phyloP scores from a whole-genome alignment of 805 yeast species.

The Candida patagonica region DNA sequence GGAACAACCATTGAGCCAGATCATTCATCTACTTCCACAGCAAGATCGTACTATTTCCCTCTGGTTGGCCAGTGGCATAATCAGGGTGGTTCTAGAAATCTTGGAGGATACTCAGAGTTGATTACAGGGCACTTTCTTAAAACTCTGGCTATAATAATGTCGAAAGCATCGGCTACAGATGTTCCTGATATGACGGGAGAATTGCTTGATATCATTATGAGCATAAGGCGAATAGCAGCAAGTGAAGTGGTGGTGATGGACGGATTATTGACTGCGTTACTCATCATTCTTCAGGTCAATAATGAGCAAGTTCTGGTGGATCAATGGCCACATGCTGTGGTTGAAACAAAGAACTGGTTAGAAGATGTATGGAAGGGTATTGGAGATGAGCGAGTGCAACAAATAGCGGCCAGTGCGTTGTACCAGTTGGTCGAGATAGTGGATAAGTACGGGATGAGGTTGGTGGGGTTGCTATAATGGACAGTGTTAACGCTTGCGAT shows the following conservation, averaged over 20 bases:
- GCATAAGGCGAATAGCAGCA: conserved; percentile 11
- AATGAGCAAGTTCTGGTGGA: conserved; percentile 21
- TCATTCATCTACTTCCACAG: conserved; percentile 1
- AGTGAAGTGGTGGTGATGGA: conserved; percentile 21
- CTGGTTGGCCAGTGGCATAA: conserved; percentile 40
- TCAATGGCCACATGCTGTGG: conserved; percentile 22
- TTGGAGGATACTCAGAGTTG: conserved; percentile 45
- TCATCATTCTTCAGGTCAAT: conserved; percentile 26
- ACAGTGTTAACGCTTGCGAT: too few relatives aligned
- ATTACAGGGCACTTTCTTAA: conserved; percentile 50
- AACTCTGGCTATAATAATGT: conserved; percentile 48
- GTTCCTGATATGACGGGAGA: conserved; percentile 52
- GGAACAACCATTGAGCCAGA: background rate
- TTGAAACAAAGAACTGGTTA: conserved; percentile 25
- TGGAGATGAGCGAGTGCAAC: conserved; percentile 21
- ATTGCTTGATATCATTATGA: conserved; percentile 27
- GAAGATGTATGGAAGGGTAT: conserved; percentile 24
- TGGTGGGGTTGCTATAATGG: too few relatives aligned
- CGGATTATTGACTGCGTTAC: conserved; percentile 24
- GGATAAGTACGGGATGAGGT: conserved; percentile 18
- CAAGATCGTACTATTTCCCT: conserved; percentile 32
- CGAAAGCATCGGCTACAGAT: conserved; percentile 41
- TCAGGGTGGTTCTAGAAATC: conserved; percentile 33
- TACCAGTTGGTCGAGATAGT: conserved; percentile 21
- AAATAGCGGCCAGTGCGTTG: conserved; percentile 27